phyloP scores from a whole-genome alignment of 2,329 filamentous ascomycete species.

The Trichoderma cornu-damae region DNA sequence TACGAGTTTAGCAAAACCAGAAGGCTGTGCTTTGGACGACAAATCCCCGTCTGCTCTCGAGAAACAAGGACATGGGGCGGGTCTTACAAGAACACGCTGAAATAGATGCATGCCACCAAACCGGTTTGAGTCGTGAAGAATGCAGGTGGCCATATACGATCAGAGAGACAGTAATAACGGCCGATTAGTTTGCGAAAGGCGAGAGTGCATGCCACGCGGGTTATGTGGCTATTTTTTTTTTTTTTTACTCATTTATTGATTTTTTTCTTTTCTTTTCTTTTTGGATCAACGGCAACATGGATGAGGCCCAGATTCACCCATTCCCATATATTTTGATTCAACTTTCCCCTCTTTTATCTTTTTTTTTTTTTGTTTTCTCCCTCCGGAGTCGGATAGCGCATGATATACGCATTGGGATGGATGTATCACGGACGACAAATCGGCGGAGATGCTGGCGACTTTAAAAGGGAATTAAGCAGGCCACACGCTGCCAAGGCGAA shows the following conservation, averaged over 20 bases:
- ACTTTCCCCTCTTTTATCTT: not conserved
- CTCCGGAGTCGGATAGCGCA: conserved; percentile 5
- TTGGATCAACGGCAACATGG: not conserved
- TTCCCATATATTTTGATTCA: not conserved
- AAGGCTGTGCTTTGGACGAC: not conserved
- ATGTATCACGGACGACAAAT: not conserved
- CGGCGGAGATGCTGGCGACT: not conserved
- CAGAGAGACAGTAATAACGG: not conserved
- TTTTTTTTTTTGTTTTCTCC: not conserved
- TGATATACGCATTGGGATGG: conserved; percentile 7
- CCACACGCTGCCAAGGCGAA: not conserved
- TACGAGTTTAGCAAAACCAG: not conserved
- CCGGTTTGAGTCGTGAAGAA: not conserved
- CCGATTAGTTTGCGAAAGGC: not conserved
- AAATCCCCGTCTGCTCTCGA: not conserved
- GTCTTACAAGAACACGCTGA: not conserved
- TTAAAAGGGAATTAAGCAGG: not conserved
- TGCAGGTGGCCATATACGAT: not conserved
- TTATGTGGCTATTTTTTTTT: not conserved
- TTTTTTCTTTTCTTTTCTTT: too few species aligned
- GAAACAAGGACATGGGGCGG: not conserved
- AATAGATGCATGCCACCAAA: not conserved
- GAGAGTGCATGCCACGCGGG: not conserved
- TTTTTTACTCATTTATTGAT: too few species aligned
- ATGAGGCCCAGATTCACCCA: not conserved